Evolutionary conservation across 345 rosid species (phyloP).

Genomic region (Sisymbrium irio): DNA sequence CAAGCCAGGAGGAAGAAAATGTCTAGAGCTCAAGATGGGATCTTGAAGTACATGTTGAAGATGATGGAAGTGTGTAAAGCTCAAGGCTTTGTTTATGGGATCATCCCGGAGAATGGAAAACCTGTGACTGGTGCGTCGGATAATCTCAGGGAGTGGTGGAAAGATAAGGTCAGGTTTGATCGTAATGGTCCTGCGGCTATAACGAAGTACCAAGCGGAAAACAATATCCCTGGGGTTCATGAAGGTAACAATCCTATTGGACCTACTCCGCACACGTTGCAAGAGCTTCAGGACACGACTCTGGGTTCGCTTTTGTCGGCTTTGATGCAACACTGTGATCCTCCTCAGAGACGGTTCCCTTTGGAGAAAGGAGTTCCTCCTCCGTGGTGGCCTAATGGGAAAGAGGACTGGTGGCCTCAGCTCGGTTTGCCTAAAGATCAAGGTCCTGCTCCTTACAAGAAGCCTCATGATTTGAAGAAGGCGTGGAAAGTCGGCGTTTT

Average conservation of each 20-base stretch:
- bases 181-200: constrained; percentile 98
- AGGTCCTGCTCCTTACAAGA: constrained; percentile 85
- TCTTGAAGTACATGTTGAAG: constrained; percentile 97
- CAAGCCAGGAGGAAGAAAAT: constrained; percentile 99
- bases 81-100: constrained; percentile 93
- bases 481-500: constrained; percentile 98
- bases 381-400: constrained; percentile 97
- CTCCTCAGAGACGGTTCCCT: constrained; percentile 92
- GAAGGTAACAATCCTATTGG: constrained; percentile 59
- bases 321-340: constrained; percentile 97
- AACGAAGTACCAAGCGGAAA: constrained; percentile 73
- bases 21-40: constrained; percentile 99
- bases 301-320: constrained; percentile 90
- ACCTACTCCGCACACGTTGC: constrained; percentile 59
- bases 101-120: constrained; percentile 95
- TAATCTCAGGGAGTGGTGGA: constrained; percentile 98
- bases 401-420: constrained; percentile 93
- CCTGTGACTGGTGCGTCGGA: constrained; percentile 95
- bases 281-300: constrained; percentile 97
- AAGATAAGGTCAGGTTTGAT: constrained; percentile 95
- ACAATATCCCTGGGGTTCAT: constrained; percentile 48
- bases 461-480: constrained; percentile 97
- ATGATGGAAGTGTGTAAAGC: constrained; percentile 97
- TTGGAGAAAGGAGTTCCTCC: constrained; percentile 85
- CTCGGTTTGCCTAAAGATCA: constrained; percentile 69